A percentile compares a stretch with the other conserved stretches of the same genome.
These are phyloP conservation scores for Wickerhamiella hasegawae DNA, from an alignment of 805 yeast species.

Conservation along the genomic window DNA sequence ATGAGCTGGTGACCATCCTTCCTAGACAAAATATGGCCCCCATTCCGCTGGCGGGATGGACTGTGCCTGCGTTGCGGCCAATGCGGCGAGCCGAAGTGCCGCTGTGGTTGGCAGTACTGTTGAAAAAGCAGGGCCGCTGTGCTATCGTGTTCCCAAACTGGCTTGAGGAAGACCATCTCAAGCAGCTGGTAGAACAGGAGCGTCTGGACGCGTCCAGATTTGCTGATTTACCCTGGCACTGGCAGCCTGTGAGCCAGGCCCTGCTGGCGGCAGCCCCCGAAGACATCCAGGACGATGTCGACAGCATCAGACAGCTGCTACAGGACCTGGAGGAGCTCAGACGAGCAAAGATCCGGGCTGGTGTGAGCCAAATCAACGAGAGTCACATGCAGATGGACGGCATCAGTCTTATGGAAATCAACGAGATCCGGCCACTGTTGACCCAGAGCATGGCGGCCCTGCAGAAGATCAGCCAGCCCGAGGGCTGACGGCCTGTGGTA, in stretches of 20 bases:
- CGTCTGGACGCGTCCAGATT: slow-evolving; percentile 40
- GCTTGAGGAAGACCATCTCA: slow-evolving; percentile 44
- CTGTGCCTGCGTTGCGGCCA: slow-evolving; percentile 44
- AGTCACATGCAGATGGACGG: slow-evolving; percentile 73
- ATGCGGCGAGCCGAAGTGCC: slow-evolving; percentile 59
- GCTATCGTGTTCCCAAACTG: slow-evolving; percentile 75
- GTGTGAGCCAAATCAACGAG: slow-evolving; percentile 63
- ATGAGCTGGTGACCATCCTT: slow-evolving; percentile 52
- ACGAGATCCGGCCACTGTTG: slow-evolving; percentile 74
- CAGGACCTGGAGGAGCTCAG: slow-evolving; percentile 80
- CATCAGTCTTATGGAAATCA: slow-evolving; percentile 67
- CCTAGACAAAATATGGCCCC: slow-evolving; percentile 61
- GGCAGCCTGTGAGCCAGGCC: slow-evolving; percentile 70
- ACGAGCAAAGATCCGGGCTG: slow-evolving; percentile 63
- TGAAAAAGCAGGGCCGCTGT: slow-evolving; percentile 76
- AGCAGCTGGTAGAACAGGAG: slow-evolving; percentile 51
- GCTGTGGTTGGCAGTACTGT: slow-evolving; percentile 70
- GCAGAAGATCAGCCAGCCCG: slow-evolving; percentile 27
- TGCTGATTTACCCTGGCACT: slow-evolving; percentile 55
- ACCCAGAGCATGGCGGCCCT: slow-evolving; percentile 67
- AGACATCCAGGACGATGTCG: slow-evolving; percentile 60
- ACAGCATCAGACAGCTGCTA: slow-evolving; percentile 48
- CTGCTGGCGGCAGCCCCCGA: slow-evolving; percentile 57
- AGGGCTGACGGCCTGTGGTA: no score
- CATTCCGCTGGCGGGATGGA: slow-evolving; percentile 47